These are phyloP conservation scores for Penicillium egyptiacum DNA, from an alignment of 495 filamentous ascomycete genomes.

Conservation along the genomic window DNA sequence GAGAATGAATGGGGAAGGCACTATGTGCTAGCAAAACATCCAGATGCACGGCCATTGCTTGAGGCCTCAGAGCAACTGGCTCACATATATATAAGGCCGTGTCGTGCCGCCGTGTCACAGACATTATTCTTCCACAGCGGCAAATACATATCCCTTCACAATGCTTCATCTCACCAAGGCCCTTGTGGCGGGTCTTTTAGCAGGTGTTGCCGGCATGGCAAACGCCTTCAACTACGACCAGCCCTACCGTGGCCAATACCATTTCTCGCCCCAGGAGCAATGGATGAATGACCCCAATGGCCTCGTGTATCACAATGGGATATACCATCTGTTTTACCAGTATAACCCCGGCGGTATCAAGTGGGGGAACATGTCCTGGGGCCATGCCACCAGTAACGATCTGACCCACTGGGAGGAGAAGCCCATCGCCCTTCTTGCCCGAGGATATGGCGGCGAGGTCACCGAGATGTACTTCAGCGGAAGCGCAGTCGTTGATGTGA, in stretches of 20 bases:
- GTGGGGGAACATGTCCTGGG: slow-evolving; percentile 45
- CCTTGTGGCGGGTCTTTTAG: background rate
- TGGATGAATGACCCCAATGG: slow-evolving; percentile 66
- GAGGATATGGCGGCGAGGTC: slow-evolving; percentile 43
- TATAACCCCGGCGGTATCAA: slow-evolving; percentile 39
- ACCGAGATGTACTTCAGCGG: slow-evolving; percentile 55
- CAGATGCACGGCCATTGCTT: no score
- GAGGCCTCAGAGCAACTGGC: no score
- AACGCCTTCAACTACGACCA: slow-evolving; percentile 37
- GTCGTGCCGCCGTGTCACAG: no score
- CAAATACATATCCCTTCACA: no score
- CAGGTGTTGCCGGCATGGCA: background rate
- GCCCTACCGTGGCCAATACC: slow-evolving; percentile 45
- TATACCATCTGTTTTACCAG: slow-evolving; percentile 44
- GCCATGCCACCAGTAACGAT: slow-evolving; percentile 42
- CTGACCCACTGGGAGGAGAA: slow-evolving; percentile 42
- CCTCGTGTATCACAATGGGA: slow-evolving; percentile 43
- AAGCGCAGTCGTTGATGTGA: slow-evolving; percentile 49
- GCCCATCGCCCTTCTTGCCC: slow-evolving; percentile 37
- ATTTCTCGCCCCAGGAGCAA: slow-evolving; percentile 52
- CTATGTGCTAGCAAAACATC: no score
- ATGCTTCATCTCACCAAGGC: background rate
- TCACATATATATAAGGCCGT: no score
- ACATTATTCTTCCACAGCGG: no score
- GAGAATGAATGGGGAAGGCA: no score